Conservation (phyloP, 2,329 filamentous ascomycete genomes). For the Uncinocarpus reesii region DNA sequence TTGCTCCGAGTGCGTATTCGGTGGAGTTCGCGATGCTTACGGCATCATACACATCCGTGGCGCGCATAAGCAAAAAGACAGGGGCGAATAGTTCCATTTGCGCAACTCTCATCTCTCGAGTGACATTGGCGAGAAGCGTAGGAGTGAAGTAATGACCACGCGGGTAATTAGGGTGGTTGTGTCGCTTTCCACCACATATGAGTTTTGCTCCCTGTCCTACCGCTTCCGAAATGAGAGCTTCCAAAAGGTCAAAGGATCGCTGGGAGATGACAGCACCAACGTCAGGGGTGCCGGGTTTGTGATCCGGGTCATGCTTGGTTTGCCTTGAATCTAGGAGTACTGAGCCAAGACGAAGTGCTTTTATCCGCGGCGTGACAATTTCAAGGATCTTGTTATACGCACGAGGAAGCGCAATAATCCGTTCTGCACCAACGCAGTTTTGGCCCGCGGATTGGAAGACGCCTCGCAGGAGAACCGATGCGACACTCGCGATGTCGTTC, state of each 20-base stretch:
- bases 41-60: slow-evolving; percentile 54
- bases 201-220: slow-evolving; percentile 69
- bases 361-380: slow-evolving; percentile 63
- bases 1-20: slow-evolving; percentile 74
- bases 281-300: slow-evolving; percentile 43
- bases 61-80: slow-evolving; percentile 74
- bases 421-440: slow-evolving; percentile 96
- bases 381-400: slow-evolving; percentile 64
- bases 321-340: slow-evolving; percentile 43
- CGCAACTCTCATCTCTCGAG: slow-evolving; percentile 72
- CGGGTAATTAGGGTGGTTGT: slow-evolving; percentile 61
- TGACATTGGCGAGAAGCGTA: slow-evolving; percentile 85
- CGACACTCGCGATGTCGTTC: slow-evolving; percentile 56
- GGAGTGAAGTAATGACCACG: slow-evolving; percentile 85
- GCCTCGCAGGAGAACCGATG: slow-evolving; percentile 76
- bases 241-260: slow-evolving; percentile 62
- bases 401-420: slow-evolving; percentile 69
- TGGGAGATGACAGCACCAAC: slow-evolving; percentile 85
- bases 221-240: slow-evolving; percentile 65
- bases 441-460: slow-evolving; percentile 93
- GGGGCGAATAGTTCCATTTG: slow-evolving; percentile 89
- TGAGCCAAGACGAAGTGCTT: slow-evolving; percentile 64
- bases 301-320: slow-evolving; percentile 15
- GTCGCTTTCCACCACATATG: slow-evolving; percentile 65
- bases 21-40: slow-evolving; percentile 75